Evolutionary conservation across 2,329 filamentous ascomycete genomes (phyloP).

Genomic region (Fusarium agapanthi): DNA sequence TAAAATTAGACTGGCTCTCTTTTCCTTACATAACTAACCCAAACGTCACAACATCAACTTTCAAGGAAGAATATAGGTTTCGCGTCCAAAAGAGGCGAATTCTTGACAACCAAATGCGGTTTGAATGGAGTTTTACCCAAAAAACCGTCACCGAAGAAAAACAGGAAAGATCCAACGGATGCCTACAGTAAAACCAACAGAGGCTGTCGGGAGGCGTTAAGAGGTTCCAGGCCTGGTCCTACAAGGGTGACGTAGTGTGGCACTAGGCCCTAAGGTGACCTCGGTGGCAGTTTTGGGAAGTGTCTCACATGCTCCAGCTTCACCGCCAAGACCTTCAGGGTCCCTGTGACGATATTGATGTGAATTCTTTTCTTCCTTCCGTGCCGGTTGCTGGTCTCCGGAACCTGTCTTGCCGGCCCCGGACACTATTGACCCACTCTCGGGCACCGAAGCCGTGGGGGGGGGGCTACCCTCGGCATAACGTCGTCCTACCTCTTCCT

Average conservation of each 20-base stretch:
- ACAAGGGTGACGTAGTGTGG: constrained; percentile 38
- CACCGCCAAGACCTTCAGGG: constrained; percentile 33
- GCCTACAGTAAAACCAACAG: neutral
- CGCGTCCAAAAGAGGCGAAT: neutral
- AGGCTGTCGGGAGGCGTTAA: neutral
- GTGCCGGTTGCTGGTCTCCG: constrained; percentile 4
- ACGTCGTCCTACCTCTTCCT: neutral
- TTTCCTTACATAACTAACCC: constrained; percentile 8
- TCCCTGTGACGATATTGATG: constrained; percentile 6
- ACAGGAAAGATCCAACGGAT: constrained; percentile 9
- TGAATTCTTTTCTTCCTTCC: constrained; percentile 1
- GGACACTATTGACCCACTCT: constrained; percentile 19
- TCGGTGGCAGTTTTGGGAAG: constrained; percentile 40
- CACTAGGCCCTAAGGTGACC: constrained; percentile 21
- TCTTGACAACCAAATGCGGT: neutral
- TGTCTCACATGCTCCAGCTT: constrained; percentile 37
- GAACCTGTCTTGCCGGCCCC: constrained; percentile 8
- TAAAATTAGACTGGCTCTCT: neutral
- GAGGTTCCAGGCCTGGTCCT: constrained; percentile 17
- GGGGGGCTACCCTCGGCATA: constrained; percentile 22
- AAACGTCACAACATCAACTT: constrained; percentile 20
- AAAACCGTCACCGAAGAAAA: constrained; percentile 26
- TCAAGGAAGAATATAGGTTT: neutral
- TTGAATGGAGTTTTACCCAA: neutral
- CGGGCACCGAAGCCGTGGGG: constrained; percentile 22